Evolutionary conservation across 495 filamentous ascomycete species (phyloP).

Genomic region (Baudoinia panamericana): DNA sequence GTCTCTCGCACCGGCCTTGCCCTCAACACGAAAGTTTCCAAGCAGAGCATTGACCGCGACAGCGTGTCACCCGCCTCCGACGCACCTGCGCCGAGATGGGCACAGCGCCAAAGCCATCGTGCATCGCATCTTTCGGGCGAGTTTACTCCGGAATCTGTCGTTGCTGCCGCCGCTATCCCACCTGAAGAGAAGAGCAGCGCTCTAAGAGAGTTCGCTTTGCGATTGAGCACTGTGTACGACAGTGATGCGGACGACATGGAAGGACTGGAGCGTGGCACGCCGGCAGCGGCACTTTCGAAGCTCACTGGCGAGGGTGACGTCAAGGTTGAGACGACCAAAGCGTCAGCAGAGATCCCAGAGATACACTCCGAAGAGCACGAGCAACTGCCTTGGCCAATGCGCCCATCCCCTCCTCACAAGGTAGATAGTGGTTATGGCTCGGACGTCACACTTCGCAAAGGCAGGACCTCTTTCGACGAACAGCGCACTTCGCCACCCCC

Average conservation of each 20-base stretch:
- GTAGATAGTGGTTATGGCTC: conserved; percentile 20
- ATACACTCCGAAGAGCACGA: conserved; percentile 2
- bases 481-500: no score
- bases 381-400: conserved; percentile 1
- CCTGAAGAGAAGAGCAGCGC: conserved; percentile 2
- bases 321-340: background rate
- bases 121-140: conserved; percentile 13
- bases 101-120: conserved; percentile 17
- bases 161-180: conserved; percentile 12
- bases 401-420: conserved; percentile 5
- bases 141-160: conserved; percentile 7
- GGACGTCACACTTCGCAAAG: background rate
- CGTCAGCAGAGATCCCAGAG: background rate
- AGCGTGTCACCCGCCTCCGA: conserved; percentile 7
- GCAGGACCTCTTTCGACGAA: no score
- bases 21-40: background rate
- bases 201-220: conserved; percentile 1
- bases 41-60: conserved; percentile 8
- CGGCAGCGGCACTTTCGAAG: conserved; percentile 11
- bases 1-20: background rate
- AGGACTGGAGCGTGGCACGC: conserved; percentile 5
- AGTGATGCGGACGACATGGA: conserved; percentile 2
- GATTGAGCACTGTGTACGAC: conserved; percentile 17
- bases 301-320: conserved; percentile 9
- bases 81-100: conserved; percentile 5